Base-by-base conservation (phyloP, 163 green algal species). In the Volvox carteri region DNA sequence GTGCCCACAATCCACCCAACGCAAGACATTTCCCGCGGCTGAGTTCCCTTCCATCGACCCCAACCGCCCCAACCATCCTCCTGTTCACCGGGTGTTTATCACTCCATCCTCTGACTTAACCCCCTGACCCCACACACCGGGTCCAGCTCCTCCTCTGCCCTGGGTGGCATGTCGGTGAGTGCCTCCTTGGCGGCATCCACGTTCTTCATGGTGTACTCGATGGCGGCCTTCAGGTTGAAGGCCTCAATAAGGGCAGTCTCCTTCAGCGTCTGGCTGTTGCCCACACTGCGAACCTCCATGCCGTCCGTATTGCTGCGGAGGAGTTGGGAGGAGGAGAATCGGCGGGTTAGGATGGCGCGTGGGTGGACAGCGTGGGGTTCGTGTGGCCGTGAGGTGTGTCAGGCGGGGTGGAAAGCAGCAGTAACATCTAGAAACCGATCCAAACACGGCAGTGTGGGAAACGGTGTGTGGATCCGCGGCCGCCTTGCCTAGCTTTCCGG, bases 211-310 rank as follows among this genome's bases (percentile, higher is more conserved):
- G 88, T 83, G 65, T 96, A 95, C 93, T 98, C 96, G 42, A 98
- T 96, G 1, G 96, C 96, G 1, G 94, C 95, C 90, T 97, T 97
- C 58, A 98, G 91, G 88, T 98, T 98, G 94, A 98, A 97, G 0
- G 95, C 95, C 92, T 98, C 96, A 19, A 98, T 93, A 11, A 98
- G 94, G 11, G 95, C 95, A 4, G 95, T 97, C 79, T 97, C 92
- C 86, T 95, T 95, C n/a, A 98, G 92, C 72, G 92, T 92, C 80
- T 95, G 93, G 88, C 92, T 97, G 94, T 98, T 98, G 81, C 95
- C 96, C 25, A 98, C 95, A 84, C 92, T 96, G 72, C 95, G 94
- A n/a, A 96, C 94, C 70, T 96, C 94, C 87, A 96, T 90, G 39
- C 93, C 93, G 37, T 98, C 94, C 23, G 92, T 95, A 80, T 94